Base-by-base conservation (phyloP, 768 basidiomycete species). In the Boletus sp. region DNA sequence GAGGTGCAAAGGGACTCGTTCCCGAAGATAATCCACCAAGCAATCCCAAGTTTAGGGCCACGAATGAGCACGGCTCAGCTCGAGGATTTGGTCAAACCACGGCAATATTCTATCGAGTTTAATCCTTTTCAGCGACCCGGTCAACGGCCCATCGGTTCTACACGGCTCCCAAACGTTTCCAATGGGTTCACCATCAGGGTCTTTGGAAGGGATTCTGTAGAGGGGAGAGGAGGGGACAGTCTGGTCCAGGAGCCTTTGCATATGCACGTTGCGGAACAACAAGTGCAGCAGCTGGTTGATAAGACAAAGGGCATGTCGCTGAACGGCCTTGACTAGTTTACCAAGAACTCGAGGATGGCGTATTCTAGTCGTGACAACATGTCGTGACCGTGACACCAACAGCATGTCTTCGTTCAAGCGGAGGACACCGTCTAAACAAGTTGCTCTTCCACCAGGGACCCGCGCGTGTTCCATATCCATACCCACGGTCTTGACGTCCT, bases 331-430 rank as follows among this genome's bases (percentile, higher is more conserved):
- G 69, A 70, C 55, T 70, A 62, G 59, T 40, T 51, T 29, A 47
- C 14, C 1, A 33, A n/a, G 48, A 19, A 30, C 25, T 42, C 45
- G n/a, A 42, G 32, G 11, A 30, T 13, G 15, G 21, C n/a, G n/a
- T n/a, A n/a, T n/a, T 25, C 25, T 45, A 19, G 29, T n/a, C 14
- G 47, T 60, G 51, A 58, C 55, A 35, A 40, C 8, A 7, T 15
- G 9, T 5, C 21, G 62, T 62, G 58, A 64, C 62, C 2, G 62
- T 59, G 48, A 63, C 53, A 7, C 14, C 14, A 14, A 14, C 32
- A 10, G 2, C 23, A 88, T 90, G 88, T 87, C 85, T 57, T 88
- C 87, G n/a, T 91, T 91, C 84, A 90, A 85, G 70, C 78, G 87
- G 60, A 86, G 79, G 68, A 64, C 72, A 10, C 67, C 78, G 25